Percentiles rank a stretch among this genome's conserved stretches.
phyloP scores from a whole-genome alignment of 768 basidiomycete species.

The Boletus coccyginus region DNA sequence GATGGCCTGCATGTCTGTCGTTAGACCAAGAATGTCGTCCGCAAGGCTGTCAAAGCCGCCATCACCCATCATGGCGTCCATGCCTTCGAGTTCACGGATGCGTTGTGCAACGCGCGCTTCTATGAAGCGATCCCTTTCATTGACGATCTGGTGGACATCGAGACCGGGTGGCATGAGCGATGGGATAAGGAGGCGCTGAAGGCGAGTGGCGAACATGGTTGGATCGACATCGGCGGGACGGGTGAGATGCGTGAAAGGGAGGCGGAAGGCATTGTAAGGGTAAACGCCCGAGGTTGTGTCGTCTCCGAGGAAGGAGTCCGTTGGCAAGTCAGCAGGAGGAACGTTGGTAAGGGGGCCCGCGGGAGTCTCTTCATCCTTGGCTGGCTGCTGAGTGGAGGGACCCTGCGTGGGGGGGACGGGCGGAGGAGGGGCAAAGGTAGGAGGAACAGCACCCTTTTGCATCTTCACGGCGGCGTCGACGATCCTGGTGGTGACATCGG shows the following conservation, averaged over 20 bases:
- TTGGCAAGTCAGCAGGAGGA: constrained; percentile 61
- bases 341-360: constrained; percentile 35
- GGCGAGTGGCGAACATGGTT: constrained; percentile 61
- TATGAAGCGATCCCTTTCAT: constrained; percentile 89
- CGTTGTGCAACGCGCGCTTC: constrained; percentile 88
- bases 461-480: constrained; percentile 76
- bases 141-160: constrained; percentile 87
- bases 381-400: constrained; percentile 30
- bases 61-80: constrained; percentile 80
- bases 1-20: constrained; percentile 5
- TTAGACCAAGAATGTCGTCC: constrained; percentile 31
- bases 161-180: constrained; percentile 88
- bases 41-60: constrained; percentile 59
- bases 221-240: constrained; percentile 61
- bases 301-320: constrained; percentile 76
- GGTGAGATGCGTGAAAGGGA: constrained; percentile 81
- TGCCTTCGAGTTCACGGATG: constrained; percentile 76
- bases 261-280: constrained; percentile 86
- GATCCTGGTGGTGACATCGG: constrained; percentile 59
- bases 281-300: constrained; percentile 79
- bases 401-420: constrained; percentile 18
- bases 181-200: constrained; percentile 82
- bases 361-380: constrained; percentile 56
- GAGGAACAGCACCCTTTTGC: constrained; percentile 48
- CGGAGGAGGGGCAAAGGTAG: constrained; percentile 23